Percentiles rank a stretch among this genome's conserved stretches.
Evolutionary conservation across 1,139 yeast species (phyloP).

Genomic region (Suhomyces atakaporum): DNA sequence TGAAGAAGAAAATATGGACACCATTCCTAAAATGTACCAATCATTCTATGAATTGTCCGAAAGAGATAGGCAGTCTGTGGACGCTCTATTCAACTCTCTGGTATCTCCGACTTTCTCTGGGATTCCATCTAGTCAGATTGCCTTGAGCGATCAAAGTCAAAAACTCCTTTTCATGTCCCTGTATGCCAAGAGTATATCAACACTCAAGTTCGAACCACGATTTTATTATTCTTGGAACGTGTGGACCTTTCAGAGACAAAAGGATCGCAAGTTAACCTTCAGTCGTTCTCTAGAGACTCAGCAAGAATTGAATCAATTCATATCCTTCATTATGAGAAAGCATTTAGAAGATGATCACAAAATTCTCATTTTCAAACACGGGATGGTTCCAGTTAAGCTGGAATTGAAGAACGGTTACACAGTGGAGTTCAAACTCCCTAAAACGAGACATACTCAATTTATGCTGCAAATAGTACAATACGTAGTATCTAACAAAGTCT

Average conservation of each 20-base stretch:
- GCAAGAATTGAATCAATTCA: constrained; percentile 8
- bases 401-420: constrained; percentile 43
- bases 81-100: not conserved
- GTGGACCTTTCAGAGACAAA: constrained; percentile 8
- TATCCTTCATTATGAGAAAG: constrained; percentile 3
- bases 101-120: constrained; percentile 4
- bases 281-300: constrained; percentile 7
- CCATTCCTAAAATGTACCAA: no score
- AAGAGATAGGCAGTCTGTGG: no score
- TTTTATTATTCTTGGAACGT: constrained; percentile 16
- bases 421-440: constrained; percentile 16
- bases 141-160: constrained; percentile 9
- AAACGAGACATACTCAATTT: constrained; percentile 1
- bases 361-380: constrained; percentile 14
- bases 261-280: constrained; percentile 5
- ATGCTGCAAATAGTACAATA: constrained; percentile 8
- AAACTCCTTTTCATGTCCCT: constrained; percentile 11
- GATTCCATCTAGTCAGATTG: constrained; percentile 12
- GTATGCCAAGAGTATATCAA: not conserved
- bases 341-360: not conserved
- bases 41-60: no score
- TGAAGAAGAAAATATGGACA: no score
- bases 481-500: constrained; percentile 12
- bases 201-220: constrained; percentile 3
- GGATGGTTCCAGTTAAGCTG: constrained; percentile 13